phyloP scores from a whole-genome alignment of 2,329 filamentous ascomycete species.

The Diaporthe nobilis region DNA sequence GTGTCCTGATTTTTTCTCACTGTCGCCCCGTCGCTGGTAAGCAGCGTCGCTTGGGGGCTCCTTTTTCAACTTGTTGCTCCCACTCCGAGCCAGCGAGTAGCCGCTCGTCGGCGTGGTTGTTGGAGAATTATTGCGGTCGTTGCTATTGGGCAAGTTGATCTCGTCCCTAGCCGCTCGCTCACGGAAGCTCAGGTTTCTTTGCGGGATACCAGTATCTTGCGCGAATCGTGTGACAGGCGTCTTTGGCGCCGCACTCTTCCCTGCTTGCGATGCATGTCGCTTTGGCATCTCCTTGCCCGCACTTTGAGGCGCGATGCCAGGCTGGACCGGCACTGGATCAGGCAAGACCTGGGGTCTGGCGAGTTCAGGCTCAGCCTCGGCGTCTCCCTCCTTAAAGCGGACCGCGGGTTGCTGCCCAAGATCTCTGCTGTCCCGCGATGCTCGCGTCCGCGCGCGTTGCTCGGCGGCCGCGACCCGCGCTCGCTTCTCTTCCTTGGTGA shows the following conservation, averaged over 20 bases:
- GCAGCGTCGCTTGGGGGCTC: constrained; percentile 68
- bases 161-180: constrained; percentile 67
- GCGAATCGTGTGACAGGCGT: constrained; percentile 46
- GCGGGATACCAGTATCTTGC: constrained; percentile 56
- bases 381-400: constrained; percentile 50
- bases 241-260: constrained; percentile 46
- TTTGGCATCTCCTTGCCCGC: constrained; percentile 45
- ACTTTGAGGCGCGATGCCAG: constrained; percentile 46
- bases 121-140: constrained; percentile 46
- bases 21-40: constrained; percentile 59
- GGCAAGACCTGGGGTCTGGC: constrained; percentile 43
- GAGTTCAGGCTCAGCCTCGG: constrained; percentile 46
- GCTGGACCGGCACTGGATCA: constrained; percentile 47
- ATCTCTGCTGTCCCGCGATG: constrained; percentile 51
- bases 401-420: constrained; percentile 50
- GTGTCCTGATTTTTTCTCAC: constrained; percentile 53
- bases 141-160: constrained; percentile 51
- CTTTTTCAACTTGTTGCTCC: constrained; percentile 73
- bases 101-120: constrained; percentile 50
- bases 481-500: constrained; percentile 96
- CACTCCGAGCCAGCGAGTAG: constrained; percentile 60
- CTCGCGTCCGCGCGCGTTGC: constrained; percentile 75
- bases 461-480: constrained; percentile 89
- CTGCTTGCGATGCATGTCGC: constrained; percentile 47
- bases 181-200: constrained; percentile 73